Conservation (phyloP, 2,329 filamentous ascomycete species). For the Bipolaris victoriae region DNA sequence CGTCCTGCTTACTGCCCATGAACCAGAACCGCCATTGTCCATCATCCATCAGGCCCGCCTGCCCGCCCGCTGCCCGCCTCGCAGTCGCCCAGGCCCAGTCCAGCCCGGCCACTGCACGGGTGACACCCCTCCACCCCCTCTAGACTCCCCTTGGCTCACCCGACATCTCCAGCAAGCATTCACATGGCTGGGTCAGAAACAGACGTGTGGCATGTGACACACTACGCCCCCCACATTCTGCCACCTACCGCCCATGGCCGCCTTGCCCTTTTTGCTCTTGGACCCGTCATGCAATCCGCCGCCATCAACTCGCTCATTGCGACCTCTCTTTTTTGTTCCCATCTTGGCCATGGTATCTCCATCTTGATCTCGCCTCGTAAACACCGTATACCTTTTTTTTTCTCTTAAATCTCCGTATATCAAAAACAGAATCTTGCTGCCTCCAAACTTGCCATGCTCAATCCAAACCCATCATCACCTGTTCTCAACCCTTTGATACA, state of each 20-base stretch:
- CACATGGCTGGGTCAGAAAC: constrained; percentile 25
- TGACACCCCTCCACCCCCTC: constrained; percentile 23
- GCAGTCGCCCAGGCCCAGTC: constrained; percentile 6
- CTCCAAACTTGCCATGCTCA: too few species aligned
- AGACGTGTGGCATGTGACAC: constrained; percentile 31
- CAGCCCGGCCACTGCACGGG: constrained; percentile 19
- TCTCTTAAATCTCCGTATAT: too few species aligned
- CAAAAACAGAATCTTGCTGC: too few species aligned
- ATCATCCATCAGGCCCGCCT: not conserved
- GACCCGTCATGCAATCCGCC: constrained; percentile 11
- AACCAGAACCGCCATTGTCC: not conserved
- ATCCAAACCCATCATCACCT: not conserved
- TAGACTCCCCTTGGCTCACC: constrained; percentile 21
- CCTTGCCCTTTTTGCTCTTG: constrained; percentile 12
- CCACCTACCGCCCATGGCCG: constrained; percentile 8
- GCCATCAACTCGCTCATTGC: not conserved
- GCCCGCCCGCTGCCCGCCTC: too few species aligned
- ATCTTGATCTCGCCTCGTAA: not conserved
- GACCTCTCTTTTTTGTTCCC: not conserved
- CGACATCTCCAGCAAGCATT: constrained; percentile 16
- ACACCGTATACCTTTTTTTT: not conserved
- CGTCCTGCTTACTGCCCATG: not conserved
- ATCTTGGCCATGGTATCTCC: not conserved
- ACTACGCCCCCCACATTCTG: constrained; percentile 28
- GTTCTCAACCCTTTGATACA: not conserved